Conservation (phyloP, 2,329 filamentous ascomycete genomes). For the Rhinocladiella similis region DNA sequence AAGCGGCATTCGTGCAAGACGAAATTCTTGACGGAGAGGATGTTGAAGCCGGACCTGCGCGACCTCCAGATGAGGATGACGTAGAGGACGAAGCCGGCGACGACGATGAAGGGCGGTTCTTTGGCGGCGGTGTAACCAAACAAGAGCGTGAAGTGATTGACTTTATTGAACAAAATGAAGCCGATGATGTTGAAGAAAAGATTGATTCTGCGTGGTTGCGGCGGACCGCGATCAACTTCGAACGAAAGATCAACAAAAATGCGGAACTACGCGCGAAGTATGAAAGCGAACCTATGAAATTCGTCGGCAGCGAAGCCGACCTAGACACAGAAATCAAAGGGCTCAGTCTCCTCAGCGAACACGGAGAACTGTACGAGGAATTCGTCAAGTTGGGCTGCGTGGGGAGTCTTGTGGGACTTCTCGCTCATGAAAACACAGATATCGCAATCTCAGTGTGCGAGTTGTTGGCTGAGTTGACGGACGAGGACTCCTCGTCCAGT, state of each 20-base stretch:
- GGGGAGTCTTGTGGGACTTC: conserved; percentile 71
- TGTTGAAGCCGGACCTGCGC: conserved; percentile 53
- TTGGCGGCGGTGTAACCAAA: conserved; percentile 83
- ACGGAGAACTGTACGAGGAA: conserved; percentile 78
- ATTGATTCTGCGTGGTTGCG: conserved; percentile 84
- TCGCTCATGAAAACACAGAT: conserved; percentile 95
- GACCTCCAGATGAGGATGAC: conserved; percentile 50
- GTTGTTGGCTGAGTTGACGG: conserved; percentile 85
- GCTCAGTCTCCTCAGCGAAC: conserved; percentile 82
- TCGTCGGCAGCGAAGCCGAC: conserved; percentile 72
- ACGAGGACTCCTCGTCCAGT: conserved; percentile 83
- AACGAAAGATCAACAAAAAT: conserved; percentile 89
- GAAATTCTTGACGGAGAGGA: conserved; percentile 43
- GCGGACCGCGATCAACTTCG: conserved; percentile 77
- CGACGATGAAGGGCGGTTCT: conserved; percentile 93
- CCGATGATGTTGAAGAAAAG: conserved; percentile 53
- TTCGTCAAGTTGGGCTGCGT: conserved; percentile 75
- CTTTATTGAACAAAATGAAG: conserved; percentile 73
- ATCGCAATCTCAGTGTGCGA: conserved; percentile 91
- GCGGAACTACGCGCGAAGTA: conserved; percentile 83
- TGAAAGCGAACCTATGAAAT: conserved; percentile 76
- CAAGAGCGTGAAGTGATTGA: conserved; percentile 82
- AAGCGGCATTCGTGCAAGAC: conserved; percentile 23
- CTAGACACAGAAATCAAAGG: conserved; percentile 85
- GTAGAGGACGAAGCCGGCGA: conserved; percentile 61